phyloP scores from a whole-genome alignment of 352 stramenopile genomes.

The Phytophthora pinifolia region DNA sequence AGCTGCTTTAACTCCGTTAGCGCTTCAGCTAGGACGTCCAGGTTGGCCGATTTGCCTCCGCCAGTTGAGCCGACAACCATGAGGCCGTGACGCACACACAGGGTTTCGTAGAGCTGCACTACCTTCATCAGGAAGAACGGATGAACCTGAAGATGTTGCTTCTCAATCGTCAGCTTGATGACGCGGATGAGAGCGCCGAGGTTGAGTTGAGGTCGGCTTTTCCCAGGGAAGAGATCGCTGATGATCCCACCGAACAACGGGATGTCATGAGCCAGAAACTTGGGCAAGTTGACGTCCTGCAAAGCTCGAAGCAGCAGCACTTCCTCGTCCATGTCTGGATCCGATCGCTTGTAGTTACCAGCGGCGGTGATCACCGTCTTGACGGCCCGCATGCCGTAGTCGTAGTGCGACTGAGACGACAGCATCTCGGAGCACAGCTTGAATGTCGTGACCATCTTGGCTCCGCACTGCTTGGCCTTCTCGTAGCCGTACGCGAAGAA shows the following conservation, averaged over 20 bases:
- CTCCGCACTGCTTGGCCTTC: slow-evolving; percentile 91
- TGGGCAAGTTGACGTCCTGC: slow-evolving; percentile 95
- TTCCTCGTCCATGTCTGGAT: slow-evolving; percentile 94
- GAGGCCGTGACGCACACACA: slow-evolving; percentile 93
- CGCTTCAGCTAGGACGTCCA: slow-evolving; percentile 86
- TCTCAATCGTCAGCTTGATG: slow-evolving; percentile 88
- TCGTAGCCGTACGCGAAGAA: slow-evolving; percentile 95
- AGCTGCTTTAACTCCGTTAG: slow-evolving; percentile 86
- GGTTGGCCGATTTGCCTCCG: slow-evolving; percentile 90
- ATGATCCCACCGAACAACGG: slow-evolving; percentile 95
- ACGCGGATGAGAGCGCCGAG: slow-evolving; percentile 84
- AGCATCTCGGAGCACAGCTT: slow-evolving; percentile 95
- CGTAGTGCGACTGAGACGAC: slow-evolving; percentile 94
- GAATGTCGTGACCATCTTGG: slow-evolving; percentile 97
- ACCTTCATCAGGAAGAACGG: slow-evolving; percentile 94
- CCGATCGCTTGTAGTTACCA: slow-evolving; percentile 93
- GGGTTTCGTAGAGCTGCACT: slow-evolving; percentile 95
- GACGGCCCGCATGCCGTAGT: slow-evolving; percentile 96
- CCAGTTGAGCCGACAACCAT: slow-evolving; percentile 95
- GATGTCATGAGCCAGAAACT: slow-evolving; percentile 95
- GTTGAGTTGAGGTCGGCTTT: slow-evolving; percentile 88
- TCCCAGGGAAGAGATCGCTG: slow-evolving; percentile 93
- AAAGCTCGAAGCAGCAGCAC: slow-evolving; percentile 91
- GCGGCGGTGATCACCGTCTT: slow-evolving; percentile 95
- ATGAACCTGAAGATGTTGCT: slow-evolving; percentile 82